Base-by-base conservation (phyloP, 108 stramenopile genomes). In the Epithemia pelagica region DNA sequence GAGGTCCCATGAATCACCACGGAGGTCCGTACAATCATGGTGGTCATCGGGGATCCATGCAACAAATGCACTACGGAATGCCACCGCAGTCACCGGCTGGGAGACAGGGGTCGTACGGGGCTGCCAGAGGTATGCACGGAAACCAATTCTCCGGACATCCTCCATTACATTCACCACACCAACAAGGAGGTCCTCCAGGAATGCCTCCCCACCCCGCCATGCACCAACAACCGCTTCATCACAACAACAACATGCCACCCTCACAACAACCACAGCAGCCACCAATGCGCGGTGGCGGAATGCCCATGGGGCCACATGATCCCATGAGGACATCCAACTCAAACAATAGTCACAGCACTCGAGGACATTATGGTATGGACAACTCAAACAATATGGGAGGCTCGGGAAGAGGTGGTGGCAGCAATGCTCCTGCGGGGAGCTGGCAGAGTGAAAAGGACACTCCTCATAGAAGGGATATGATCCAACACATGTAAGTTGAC, bases 381-480 rank as follows among this genome's bases (percentile, higher is more conserved):
- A 72, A 68, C 22, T 52, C 67, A 58, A 59, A 68, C 24, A 76
- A 61, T 67, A 59, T 52, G 52, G 68, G 30, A 52, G 37, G 37
- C 37, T 31, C 63, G 37, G 58, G 52, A 62, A 80, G 53, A 37
- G 66, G 46, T 59, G 61, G 46, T 10, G 37, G 37, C 5, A 15
- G 37, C 10, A 46, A 15, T 61, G 72, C 70, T 7, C 62, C 87
- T 30, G 88, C 87, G 72, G 89, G 93, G 19, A 86, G 80, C 73
- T 95, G 93, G 93, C 93, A 95, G 67, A 88, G 80, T 68, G 86
- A 91, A 64, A 72, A 81, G n/a, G 92, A 96, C 68, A 88, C 86
- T 71, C 78, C 80, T 27, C 83, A 84, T 73, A 78, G 95, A 52
- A 70, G 92, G 60, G 82, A 89, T 67, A 96, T 96, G 95, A 96